A percentile compares a stretch with the other conserved stretches of the same genome.
Conservation (phyloP, 1,284 basidiomycete species). For the Cryptococcus sp. region DNA sequence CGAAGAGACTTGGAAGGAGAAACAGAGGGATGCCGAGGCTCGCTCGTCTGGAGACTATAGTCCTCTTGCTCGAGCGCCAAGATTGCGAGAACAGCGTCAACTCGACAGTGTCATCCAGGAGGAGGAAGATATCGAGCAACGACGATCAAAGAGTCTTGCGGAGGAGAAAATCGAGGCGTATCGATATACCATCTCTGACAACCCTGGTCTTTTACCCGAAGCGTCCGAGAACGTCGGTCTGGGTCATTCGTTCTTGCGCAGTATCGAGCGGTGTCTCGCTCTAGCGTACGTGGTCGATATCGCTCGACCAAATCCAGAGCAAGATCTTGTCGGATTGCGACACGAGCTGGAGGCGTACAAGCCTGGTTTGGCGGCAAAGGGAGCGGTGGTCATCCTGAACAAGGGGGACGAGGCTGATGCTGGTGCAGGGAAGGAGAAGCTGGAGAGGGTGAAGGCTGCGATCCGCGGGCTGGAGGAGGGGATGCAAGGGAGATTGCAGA, state of each 20-base stretch:
- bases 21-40: slow-evolving; percentile 49
- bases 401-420: slow-evolving; percentile 77
- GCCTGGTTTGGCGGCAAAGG: slow-evolving; percentile 67
- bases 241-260: slow-evolving; percentile 87
- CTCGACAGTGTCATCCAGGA: too few species aligned
- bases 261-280: slow-evolving; percentile 85
- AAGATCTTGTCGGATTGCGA: slow-evolving; percentile 65
- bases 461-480: slow-evolving; percentile 43
- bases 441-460: slow-evolving; percentile 46
- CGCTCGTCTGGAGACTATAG: slow-evolving; percentile 27
- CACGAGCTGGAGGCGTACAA: slow-evolving; percentile 83
- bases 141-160: neutral
- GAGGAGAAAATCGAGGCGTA: slow-evolving; percentile 54
- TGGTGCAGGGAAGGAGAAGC: slow-evolving; percentile 28
- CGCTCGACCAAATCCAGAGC: slow-evolving; percentile 61
- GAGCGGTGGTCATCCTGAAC: slow-evolving; percentile 80
- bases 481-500: slow-evolving; percentile 55
- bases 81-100: neutral
- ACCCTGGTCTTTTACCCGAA: slow-evolving; percentile 81
- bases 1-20: slow-evolving; percentile 66
- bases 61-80: slow-evolving; percentile 12
- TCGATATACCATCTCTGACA: slow-evolving; percentile 94
- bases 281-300: slow-evolving; percentile 92
- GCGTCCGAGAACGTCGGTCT: slow-evolving; percentile 86
- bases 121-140: neutral